Base-by-base conservation (phyloP, 495 filamentous ascomycete genomes). In the Ascobolus immersus region DNA sequence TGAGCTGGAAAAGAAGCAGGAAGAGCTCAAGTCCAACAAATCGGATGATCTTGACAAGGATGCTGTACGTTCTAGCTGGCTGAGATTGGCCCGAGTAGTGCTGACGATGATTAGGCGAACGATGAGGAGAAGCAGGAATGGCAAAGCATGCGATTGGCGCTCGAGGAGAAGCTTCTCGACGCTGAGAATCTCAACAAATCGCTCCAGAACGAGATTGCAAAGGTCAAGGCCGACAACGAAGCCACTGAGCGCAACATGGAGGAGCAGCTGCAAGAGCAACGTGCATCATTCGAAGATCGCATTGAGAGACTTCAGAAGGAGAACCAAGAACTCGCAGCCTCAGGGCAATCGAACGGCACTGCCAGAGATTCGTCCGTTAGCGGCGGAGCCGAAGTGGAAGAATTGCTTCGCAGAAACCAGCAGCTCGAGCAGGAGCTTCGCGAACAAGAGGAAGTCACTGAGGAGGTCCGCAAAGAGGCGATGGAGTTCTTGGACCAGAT, bases 401-500 rank as follows among this genome's bases (percentile, higher is more conserved):
- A 48, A 17, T 25, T 48, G 19, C 17, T 41, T 5, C 60, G 56
- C 28, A 70, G 77, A 43, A 73, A 92, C 41, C 56, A 73, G 37
- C 67, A 67, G 24, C 57, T 92, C 19, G 71, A 82, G 44, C 46
- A 39, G 32, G 65, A 80, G 15, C 50, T 90, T 21, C 57, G 58
- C 34, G 65, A 78, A 37, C 79, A 89, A 44, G 47, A 50, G 43
- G 40, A 74, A 31, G 62, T 90, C n/a, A 91, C 82, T 0, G 74
- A 82, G 35, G 77, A 90, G 47, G 86, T 93, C 21, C 67, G 77
- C 14, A 67, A 64, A 22, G 78, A 92, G 55, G 81, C 89, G 0
- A 68, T 77, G 34, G 62, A 70, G 31, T 92, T 79, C 49, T 56
- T 96, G 11, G 62, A 64, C 38, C 82, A 96, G 52, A 94, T 94